Base-by-base conservation (phyloP, 1,284 basidiomycete species). In the Ustilago nuda region DNA sequence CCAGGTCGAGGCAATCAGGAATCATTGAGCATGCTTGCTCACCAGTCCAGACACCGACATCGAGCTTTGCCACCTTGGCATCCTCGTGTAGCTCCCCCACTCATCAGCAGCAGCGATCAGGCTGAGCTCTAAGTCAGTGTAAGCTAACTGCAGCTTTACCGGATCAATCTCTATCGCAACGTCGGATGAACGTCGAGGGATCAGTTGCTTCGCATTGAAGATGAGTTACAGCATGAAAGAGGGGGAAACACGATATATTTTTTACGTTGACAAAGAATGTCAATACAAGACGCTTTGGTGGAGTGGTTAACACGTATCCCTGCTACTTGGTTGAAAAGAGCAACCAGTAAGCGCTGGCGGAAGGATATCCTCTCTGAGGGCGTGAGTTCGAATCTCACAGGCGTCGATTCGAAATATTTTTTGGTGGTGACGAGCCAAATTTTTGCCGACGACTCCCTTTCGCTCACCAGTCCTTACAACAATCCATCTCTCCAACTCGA, bases 281-380 rank as follows among this genome's bases (percentile, higher is more conserved):
- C 19, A 19, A 19, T 19, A 19, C 30, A 23, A 3, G 68, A 68
- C 68, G 58, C 73, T 76, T 76, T 76, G 73, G 73, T 71, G 73
- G 73, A 76, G 73, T 76, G 73, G 73, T 76, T 76, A 76, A 76
- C 73, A 71, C 73, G 73, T 76, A 71, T 76, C 73, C 73, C 73
- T 76, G 73, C 73, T 76, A 74, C 53, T 67, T 41, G 33, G 6
- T 23, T 5, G 32, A n/a, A 37, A 56, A 30, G 46, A 55, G 70
- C 64, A 66, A 35, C 56, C 43, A 50, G 70, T 27, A 17, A 30
- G 2, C 17, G 32, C 64, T 45, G 48, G 52, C 45, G 69, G 52
- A 36, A 76, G 73, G 73, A 76, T 76, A 76, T 76, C 74, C 74
- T 76, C 74, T 76, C 54, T 76, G 74, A 76, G 74, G 74, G 74